Conservation (phyloP, 2,329 filamentous ascomycete genomes). For the Scytalidium sp. region DNA sequence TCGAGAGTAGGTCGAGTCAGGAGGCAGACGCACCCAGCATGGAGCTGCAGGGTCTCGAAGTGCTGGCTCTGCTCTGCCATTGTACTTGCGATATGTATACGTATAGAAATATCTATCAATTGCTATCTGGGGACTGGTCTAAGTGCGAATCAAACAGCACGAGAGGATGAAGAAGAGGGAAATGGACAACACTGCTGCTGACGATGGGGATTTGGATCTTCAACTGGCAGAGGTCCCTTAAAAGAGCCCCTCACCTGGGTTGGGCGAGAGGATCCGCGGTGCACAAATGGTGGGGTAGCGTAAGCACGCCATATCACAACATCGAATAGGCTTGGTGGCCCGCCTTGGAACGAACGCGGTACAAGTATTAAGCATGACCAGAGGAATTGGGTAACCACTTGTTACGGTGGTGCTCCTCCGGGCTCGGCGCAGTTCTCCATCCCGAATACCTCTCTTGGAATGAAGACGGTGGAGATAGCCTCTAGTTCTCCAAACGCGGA, state of each 20-base stretch:
- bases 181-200: neutral
- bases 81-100: constrained; percentile 4
- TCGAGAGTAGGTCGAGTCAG: constrained; percentile 9
- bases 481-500: too few species aligned
- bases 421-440: too few species aligned
- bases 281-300: neutral
- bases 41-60: constrained; percentile 84
- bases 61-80: constrained; percentile 44
- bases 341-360: too few species aligned
- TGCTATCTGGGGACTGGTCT: neutral
- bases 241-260: neutral
- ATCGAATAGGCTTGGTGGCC: neutral
- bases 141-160: too few species aligned
- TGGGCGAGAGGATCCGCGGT: neutral
- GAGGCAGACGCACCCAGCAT: constrained; percentile 63
- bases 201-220: too few species aligned
- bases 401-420: too few species aligned
- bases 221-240: neutral
- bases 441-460: too few species aligned
- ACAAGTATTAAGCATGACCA: too few species aligned
- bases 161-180: too few species aligned
- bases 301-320: neutral
- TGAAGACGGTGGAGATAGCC: too few species aligned
- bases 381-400: too few species aligned
- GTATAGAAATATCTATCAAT: neutral